Evolutionary conservation across 164 flowering plant genomes (phyloP).

Genomic region (Magnolia sinica): DNA sequence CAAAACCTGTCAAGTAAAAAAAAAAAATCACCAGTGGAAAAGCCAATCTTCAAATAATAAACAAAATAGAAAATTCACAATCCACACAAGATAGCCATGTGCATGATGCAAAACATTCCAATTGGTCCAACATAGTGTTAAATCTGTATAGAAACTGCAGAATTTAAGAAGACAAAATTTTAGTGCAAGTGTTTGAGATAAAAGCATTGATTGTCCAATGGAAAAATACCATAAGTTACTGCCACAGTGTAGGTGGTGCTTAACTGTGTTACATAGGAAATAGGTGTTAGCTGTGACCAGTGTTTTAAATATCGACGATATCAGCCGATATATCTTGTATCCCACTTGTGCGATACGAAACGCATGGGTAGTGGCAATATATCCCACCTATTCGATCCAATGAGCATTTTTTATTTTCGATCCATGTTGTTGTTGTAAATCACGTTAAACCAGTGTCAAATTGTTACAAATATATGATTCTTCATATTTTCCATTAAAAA

Average conservation of each 20-base stretch:
- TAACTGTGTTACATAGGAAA: background rate
- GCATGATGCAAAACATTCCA: background rate
- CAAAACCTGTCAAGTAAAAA: conserved; percentile 55
- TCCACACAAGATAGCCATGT: background rate
- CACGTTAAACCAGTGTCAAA: too few species aligned
- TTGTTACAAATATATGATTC: too few species aligned
- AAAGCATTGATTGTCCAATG: background rate
- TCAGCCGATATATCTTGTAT: too few species aligned
- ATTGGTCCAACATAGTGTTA: background rate
- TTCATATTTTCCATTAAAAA: too few species aligned
- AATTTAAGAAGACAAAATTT: background rate
- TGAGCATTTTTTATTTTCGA: too few species aligned
- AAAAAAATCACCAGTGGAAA: background rate
- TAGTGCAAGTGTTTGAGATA: background rate
- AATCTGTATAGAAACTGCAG: background rate
- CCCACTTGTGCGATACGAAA: too few species aligned
- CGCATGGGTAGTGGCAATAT: too few species aligned
- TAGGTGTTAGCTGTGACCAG: too few species aligned
- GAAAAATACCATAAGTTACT: background rate
- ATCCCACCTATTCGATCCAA: too few species aligned
- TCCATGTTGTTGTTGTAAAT: too few species aligned
- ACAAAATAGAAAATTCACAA: background rate
- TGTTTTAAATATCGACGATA: too few species aligned
- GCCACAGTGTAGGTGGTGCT: background rate
- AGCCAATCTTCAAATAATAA: background rate